Percentiles rank a stretch among this genome's conserved stretches.
These are phyloP conservation scores for Tetrahymena thermophila DNA, from an alignment of 73 alveolate species.

Conservation along the genomic window DNA sequence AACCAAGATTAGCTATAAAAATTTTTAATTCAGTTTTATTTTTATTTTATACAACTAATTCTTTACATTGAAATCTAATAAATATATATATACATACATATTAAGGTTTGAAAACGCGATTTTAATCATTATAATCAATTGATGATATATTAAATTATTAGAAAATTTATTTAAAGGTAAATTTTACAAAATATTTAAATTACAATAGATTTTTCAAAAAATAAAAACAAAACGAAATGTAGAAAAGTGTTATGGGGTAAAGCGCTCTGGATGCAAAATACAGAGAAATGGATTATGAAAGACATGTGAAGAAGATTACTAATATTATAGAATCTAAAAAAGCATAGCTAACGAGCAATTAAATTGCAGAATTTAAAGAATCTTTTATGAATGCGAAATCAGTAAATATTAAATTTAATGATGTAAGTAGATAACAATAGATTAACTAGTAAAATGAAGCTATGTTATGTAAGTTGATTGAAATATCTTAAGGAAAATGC, in stretches of 20 bases:
- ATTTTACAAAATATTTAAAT: background rate
- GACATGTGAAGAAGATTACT: background rate
- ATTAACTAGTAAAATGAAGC: background rate
- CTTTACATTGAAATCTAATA: background rate
- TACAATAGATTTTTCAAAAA: background rate
- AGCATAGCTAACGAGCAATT: background rate
- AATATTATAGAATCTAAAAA: background rate
- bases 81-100: no score
- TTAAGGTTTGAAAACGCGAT: no score
- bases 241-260: background rate
- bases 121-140: no score
- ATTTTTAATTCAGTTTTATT: background rate
- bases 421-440: background rate
- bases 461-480: background rate
- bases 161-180: background rate
- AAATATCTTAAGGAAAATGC: background rate
- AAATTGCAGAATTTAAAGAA: background rate
- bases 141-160: background rate
- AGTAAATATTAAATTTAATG: background rate
- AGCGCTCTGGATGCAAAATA: background rate
- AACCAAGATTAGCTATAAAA: no score
- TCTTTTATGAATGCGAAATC: background rate
- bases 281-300: background rate
- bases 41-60: background rate
- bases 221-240: background rate